Base-by-base conservation (phyloP, 2,329 filamentous ascomycete genomes). In the Tolypocladium sp. region DNA sequence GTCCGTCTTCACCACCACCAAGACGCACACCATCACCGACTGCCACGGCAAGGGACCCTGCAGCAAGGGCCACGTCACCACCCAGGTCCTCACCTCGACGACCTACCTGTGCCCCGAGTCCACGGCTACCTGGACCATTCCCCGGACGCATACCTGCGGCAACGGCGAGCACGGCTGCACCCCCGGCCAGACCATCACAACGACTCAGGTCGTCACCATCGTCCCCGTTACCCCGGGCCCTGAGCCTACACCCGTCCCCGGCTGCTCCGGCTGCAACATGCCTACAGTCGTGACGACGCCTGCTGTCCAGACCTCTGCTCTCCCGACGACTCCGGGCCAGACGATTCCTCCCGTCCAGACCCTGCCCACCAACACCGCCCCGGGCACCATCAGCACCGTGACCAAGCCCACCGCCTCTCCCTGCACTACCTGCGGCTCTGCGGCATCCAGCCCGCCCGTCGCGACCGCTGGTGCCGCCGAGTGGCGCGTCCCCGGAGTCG, bases 11-110 rank as follows among this genome's bases (percentile, higher is more conserved):
- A 82, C 78, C 74, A 72, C 76, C 65, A 84, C 81, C 63, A 76
- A 77, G 66, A 75, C 82, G 68, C 74, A 80, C 66, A 85, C 82
- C 70, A 74, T 85, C 74, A 84, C 80, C 67, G 78, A 77, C 44
- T 85, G 83, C 77, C 76, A 74, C 53, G 77, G 82, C 55, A 76
- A 77, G 58, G 82, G 58, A 17, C 54, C 64, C 17, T 69, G 68
- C 60, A 42, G 52, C 60, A 64, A 65, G 59, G 64, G 62, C 52
- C 53, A 60, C 25, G 63, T 64, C 56, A 62, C 60, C 42, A 66
- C 69, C 13, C 63, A 70, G 57, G 60, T 69, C 9, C 37, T 69
- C 15, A 63, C 63, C 13, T 60, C 62, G 8, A 69, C 68, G 0
- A 65, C 64, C 15, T 57, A 61, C 9, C 55, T 65, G 3, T 63